phyloP scores from a whole-genome alignment of 495 filamentous ascomycete genomes.

The Aspergillus cavernicola region DNA sequence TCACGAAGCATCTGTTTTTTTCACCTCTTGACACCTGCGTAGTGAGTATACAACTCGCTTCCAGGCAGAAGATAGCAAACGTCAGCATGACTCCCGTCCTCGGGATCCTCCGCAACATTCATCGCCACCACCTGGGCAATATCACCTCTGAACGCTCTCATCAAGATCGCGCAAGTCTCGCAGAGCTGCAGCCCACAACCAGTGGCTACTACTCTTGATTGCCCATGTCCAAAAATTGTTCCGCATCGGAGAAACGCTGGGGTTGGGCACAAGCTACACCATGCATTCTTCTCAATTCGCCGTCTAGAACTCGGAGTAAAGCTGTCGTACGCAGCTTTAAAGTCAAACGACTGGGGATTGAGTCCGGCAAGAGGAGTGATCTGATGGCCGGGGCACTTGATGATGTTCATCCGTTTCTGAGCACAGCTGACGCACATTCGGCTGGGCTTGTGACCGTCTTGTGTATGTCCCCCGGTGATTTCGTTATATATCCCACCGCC shows the following conservation, averaged over 20 bases:
- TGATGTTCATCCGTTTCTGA: slow-evolving; percentile 26
- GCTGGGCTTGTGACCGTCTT: slow-evolving; percentile 25
- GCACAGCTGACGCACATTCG: slow-evolving; percentile 39
- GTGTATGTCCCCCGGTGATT: slow-evolving; percentile 28
- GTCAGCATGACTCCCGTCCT: slow-evolving; percentile 37
- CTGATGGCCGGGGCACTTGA: slow-evolving; percentile 29
- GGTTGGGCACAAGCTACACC: slow-evolving; percentile 40
- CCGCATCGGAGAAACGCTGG: slow-evolving; percentile 35
- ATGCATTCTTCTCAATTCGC: slow-evolving; percentile 18
- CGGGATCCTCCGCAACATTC: slow-evolving; percentile 15
- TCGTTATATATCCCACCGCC: slow-evolving; percentile 27
- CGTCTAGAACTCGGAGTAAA: slow-evolving; percentile 14
- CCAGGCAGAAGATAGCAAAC: slow-evolving; percentile 27
- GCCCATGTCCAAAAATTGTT: slow-evolving; percentile 1
- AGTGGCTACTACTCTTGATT: not conserved
- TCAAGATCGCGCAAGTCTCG: slow-evolving; percentile 29
- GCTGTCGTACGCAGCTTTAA: slow-evolving; percentile 20
- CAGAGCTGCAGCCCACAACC: slow-evolving; percentile 43
- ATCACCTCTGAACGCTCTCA: slow-evolving; percentile 22
- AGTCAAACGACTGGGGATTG: slow-evolving; percentile 18
- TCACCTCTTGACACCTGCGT: not conserved
- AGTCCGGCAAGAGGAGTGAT: slow-evolving; percentile 21
- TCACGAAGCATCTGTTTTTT: too few species aligned
- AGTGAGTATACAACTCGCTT: slow-evolving; percentile 5
- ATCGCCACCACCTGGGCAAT: slow-evolving; percentile 24